Evolutionary conservation across 805 yeast genomes (phyloP).

Genomic region (Metschnikowia shivogae): DNA sequence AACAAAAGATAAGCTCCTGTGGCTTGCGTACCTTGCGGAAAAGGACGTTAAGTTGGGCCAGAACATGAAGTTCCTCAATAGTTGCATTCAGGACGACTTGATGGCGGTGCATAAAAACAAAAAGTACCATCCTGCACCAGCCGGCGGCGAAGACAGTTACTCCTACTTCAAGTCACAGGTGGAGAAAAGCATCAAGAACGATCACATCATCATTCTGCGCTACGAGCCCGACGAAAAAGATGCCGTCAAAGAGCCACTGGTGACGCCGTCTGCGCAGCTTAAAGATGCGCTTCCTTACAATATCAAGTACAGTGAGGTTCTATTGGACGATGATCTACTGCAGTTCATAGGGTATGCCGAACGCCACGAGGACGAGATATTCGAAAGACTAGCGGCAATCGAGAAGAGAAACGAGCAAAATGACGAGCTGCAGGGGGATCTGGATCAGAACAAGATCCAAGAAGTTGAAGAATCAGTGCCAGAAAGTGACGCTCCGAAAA

Average conservation of each 20-base stretch:
- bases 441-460: too few species aligned
- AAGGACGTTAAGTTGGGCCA: constrained; percentile 36
- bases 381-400: constrained; percentile 2
- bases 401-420: not conserved
- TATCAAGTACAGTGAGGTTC: constrained; percentile 22
- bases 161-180: constrained; percentile 22
- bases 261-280: constrained; percentile 22
- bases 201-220: constrained; percentile 25
- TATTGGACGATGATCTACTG: constrained; percentile 26
- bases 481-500: too few species aligned
- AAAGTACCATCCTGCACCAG: constrained; percentile 26
- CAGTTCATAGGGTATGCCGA: constrained; percentile 20
- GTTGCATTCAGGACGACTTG: constrained; percentile 26
- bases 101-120: constrained; percentile 25
- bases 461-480: too few species aligned
- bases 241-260: constrained; percentile 7
- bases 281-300: constrained; percentile 30
- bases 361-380: constrained; percentile 12
- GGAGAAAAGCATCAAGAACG: constrained; percentile 25
- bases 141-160: constrained; percentile 15
- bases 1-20: constrained; percentile 26
- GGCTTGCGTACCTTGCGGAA: constrained; percentile 37
- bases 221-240: constrained; percentile 20
- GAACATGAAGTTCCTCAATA: constrained; percentile 31
- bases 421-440: not conserved